Evolutionary conservation across 345 rosid genomes (phyloP).

Genomic region (Gynandropsis gynandra): DNA sequence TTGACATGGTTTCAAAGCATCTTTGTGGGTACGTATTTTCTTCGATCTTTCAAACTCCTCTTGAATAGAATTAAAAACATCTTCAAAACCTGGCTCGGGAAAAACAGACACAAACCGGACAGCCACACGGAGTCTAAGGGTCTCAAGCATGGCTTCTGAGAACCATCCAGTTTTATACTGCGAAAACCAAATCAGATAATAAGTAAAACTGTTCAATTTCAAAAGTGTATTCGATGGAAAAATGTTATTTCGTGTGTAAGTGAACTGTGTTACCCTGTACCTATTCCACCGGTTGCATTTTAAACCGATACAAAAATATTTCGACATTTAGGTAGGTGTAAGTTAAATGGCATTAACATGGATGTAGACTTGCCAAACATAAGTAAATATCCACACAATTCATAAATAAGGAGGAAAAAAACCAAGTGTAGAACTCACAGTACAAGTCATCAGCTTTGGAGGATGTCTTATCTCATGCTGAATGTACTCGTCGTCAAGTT

Average conservation of each 20-base stretch:
- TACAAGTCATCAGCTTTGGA: constrained; percentile 51
- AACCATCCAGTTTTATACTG: constrained; percentile 93
- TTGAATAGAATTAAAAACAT: constrained; percentile 52
- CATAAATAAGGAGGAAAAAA: too few relatives aligned
- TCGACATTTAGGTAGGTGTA: neutral
- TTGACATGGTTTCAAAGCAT: constrained; percentile 37
- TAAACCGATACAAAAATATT: too few relatives aligned
- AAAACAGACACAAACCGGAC: constrained; percentile 70
- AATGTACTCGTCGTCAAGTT: constrained; percentile 82
- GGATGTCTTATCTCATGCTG: constrained; percentile 84
- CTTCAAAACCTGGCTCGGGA: constrained; percentile 63
- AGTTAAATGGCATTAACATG: too few relatives aligned
- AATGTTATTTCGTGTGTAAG: neutral
- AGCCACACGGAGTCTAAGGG: constrained; percentile 66
- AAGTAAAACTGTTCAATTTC: neutral
- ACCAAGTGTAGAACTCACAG: constrained; percentile 42
- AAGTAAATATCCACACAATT: neutral
- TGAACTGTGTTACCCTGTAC: too few relatives aligned
- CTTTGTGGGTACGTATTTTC: constrained; percentile 40
- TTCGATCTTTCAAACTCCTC: constrained; percentile 75
- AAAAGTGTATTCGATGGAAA: neutral
- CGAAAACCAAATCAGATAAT: constrained; percentile 16
- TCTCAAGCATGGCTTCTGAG: constrained; percentile 53
- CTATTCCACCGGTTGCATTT: too few relatives aligned
- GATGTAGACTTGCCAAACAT: neutral